Evolutionary conservation across 2,329 filamentous ascomycete genomes (phyloP), one percentile per base, ranked within the genome.

Genomic region (Colletotrichum incanum): DNA sequence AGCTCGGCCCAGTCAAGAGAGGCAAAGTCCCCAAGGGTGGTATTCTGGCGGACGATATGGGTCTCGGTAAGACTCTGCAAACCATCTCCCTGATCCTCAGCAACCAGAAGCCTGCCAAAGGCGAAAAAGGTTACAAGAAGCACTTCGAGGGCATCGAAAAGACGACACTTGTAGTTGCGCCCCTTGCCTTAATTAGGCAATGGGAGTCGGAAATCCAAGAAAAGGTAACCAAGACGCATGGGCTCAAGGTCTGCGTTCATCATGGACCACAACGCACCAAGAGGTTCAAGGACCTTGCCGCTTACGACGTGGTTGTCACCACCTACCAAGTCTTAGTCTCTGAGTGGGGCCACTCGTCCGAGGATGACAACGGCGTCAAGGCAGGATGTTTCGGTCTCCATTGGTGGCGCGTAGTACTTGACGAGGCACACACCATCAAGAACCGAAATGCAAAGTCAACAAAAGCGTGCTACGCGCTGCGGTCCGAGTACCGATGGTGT

Each of bases 401-500:
- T 78, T 99, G 96, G 96, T 98, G 96, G 84, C 93, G 96, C 63
- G 90, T 98, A 73, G 96, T 99, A 75, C 88, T 99, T 2, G 96
- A 99, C 75, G 96, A 99, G 84, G 96, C 96, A 1, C 96, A 99
- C 81, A 97, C 94, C 1, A 98, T 99, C 88, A 99, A 99, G 85
- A 99, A 99, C 79, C 92, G 96, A 74, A 98, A 97, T 76, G 95
- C 96, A 28, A 99, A 99, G 83, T 92, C 94, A 50, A 98, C 96
- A 1, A 95, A 98, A 80, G 95, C 96, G 1, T 96, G 94, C 75
- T 99, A 92, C 79, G 94, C 94, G 1, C 84, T 99, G 41, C 87
- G 92, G 39, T 92, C 94, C 26, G 93, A 96, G 80, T 98, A 98
- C 78, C 89, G 96, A 73, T 99, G 96, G 96, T 98, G 96, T 79